A percentile compares a stretch with the other conserved stretches of the same genome.
Conservation (phyloP, 2,329 filamentous ascomycete genomes). For the Sarocladium kiliense region DNA sequence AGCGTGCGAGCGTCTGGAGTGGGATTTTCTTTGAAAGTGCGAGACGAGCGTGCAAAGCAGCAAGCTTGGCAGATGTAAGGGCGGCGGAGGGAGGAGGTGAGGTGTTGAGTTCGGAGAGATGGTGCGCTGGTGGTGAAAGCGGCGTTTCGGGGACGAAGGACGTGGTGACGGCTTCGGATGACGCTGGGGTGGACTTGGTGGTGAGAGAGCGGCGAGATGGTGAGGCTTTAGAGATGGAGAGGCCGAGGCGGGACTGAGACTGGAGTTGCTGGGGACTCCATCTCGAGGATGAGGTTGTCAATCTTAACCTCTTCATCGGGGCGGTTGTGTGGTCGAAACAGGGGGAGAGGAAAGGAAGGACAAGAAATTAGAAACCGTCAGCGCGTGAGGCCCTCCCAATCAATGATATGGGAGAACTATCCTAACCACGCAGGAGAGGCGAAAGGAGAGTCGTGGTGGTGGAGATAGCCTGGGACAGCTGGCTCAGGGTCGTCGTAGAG, state of each 20-base stretch:
- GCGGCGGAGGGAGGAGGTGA: constrained; percentile 68
- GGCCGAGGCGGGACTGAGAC: background rate
- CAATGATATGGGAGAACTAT: background rate
- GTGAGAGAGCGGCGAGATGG: background rate
- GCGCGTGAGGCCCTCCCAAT: background rate
- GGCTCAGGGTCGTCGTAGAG: background rate
- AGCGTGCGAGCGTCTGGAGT: constrained; percentile 76
- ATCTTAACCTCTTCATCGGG: constrained; percentile 38
- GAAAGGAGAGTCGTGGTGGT: background rate
- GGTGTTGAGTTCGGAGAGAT: constrained; percentile 40
- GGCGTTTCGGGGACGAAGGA: constrained; percentile 95
- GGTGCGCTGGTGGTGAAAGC: constrained; percentile 66
- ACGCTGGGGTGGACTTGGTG: constrained; percentile 32
- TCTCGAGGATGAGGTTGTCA: constrained; percentile 24
- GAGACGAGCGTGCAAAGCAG: constrained; percentile 86
- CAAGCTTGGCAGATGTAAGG: constrained; percentile 75
- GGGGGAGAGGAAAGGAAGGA: background rate
- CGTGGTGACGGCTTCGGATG: constrained; percentile 53
- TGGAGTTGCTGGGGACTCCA: constrained; percentile 15
- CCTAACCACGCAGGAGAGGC: background rate
- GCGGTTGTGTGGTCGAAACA: constrained; percentile 7
- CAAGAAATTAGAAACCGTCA: background rate
- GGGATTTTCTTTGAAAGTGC: constrained; percentile 77
- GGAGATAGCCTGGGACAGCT: background rate
- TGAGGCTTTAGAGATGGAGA: background rate